Evolutionary conservation across 345 rosid genomes (phyloP), one percentile per base, ranked within the genome.

Genomic region (Anastatica hierochuntica): DNA sequence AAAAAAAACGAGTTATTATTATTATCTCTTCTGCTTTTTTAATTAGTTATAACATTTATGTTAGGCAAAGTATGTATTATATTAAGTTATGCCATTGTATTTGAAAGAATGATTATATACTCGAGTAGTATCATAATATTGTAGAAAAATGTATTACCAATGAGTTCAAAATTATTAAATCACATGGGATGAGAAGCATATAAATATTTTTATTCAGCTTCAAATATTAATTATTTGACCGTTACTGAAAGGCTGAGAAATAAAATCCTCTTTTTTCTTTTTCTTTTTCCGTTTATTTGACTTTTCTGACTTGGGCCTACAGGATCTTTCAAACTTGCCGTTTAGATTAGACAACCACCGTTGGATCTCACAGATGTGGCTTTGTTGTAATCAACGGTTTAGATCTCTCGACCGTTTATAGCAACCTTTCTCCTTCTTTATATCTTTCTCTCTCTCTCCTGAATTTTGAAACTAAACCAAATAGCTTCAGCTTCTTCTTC

Each of bases 361-460:
- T 75, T 40, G 38, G 82, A 77, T 75, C 58, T 23, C 34, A 42
- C 61, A 13, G 14, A 11, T 19, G 46, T 14, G 4, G 17, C 58
- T 53, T 58, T 64, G 50, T 31, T 10, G 0, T 2, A 0, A 23
- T 56, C 46, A 12, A 75, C 73, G 79, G 74, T 27, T n/a, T 26
- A 54, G 43, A 72, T 77, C 31, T 43, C 10, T 61, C 62, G 84
- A 74, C 81, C 86, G 90, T 83, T 83, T 37, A 3, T 21, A 39
- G 37, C 46, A 54, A 62, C 41, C 10, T 17, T 33, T 41, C 6
- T 23, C 17, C 13, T 64, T 7, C 49, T 53, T 62, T 54, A 55
- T 51, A 52, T 67, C 47, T 2, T 34, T 16, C 9, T 39, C 26
- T 27, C 36, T 26, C 36, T 50, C 36, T 40, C 64, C 6, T 29